These are phyloP conservation scores for Volvox africanus DNA, from an alignment of 139 green algal species.

Conservation along the genomic window DNA sequence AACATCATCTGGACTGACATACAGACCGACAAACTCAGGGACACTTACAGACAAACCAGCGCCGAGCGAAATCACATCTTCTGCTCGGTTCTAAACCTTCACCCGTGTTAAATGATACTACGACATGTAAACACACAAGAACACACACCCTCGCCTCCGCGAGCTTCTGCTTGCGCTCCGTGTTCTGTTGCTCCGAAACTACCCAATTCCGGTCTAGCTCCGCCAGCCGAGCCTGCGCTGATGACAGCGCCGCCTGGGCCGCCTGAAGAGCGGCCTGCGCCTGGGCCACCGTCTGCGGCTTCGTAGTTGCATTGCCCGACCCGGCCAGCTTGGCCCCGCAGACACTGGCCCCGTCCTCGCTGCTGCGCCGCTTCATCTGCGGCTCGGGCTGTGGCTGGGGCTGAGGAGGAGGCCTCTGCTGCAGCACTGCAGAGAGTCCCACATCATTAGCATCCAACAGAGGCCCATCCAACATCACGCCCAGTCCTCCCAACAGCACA, in stretches of 20 bases:
- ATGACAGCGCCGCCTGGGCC: constrained; percentile 9
- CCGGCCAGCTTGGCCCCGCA: background rate
- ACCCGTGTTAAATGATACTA: no score
- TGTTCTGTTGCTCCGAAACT: background rate
- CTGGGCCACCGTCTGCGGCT: constrained; percentile 1
- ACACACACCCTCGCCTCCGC: constrained; percentile 12
- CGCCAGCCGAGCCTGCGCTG: constrained; percentile 25
- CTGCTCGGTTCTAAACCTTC: no score
- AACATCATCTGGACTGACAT: no score
- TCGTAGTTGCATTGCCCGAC: background rate
- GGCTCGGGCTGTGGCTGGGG: background rate
- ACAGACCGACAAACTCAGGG: no score
- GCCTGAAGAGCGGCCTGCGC: background rate
- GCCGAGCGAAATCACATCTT: no score
- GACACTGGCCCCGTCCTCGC: constrained; percentile 11
- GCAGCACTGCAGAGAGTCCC: background rate
- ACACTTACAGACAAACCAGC: no score
- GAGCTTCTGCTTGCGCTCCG: constrained; percentile 13
- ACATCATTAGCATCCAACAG: background rate
- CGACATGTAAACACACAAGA: no score
- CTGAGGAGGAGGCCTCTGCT: background rate
- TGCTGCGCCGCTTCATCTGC: background rate
- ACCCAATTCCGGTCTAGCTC: constrained; percentile 25
- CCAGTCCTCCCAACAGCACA: background rate
- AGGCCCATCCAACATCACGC: background rate